Percentiles rank a stretch among this genome's conserved stretches.
phyloP scores from a whole-genome alignment of 192 early-diverging fungal genomes.

The Coemansia sp. region DNA sequence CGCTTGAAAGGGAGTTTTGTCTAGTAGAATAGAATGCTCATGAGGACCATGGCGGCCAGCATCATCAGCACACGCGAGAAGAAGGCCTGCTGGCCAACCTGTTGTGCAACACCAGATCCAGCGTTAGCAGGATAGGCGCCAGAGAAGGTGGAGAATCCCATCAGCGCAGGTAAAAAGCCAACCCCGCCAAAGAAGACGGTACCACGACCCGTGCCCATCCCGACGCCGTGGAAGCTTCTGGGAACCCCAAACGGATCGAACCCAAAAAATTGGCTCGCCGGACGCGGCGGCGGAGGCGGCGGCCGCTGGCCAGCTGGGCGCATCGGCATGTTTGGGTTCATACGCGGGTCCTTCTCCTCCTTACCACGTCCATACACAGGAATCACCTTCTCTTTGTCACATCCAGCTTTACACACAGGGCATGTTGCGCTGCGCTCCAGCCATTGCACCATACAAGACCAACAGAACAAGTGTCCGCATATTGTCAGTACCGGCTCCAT shows the following conservation, averaged over 20 bases:
- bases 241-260: slow-evolving; percentile 60
- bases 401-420: slow-evolving; percentile 83
- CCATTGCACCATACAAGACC: slow-evolving; percentile 76
- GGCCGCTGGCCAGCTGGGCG: slow-evolving; percentile 79
- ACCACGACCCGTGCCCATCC: slow-evolving; percentile 48
- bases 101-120: slow-evolving; percentile 19
- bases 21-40: slow-evolving; percentile 74
- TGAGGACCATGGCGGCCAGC: slow-evolving; percentile 71
- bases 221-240: slow-evolving; percentile 56
- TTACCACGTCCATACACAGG: slow-evolving; percentile 79
- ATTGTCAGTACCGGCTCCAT: slow-evolving; percentile 71
- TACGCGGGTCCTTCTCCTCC: slow-evolving; percentile 70
- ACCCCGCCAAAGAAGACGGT: slow-evolving; percentile 66
- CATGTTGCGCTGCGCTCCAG: slow-evolving; percentile 75
- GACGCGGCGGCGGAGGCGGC: slow-evolving; percentile 64
- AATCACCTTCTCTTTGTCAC: slow-evolving; percentile 80
- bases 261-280: slow-evolving; percentile 57
- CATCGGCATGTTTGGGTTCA: slow-evolving; percentile 57
- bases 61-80: slow-evolving; percentile 80
- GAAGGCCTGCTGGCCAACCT: slow-evolving; percentile 70
- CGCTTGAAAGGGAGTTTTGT: background rate
- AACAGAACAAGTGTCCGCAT: slow-evolving; percentile 80
- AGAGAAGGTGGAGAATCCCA: slow-evolving; percentile 55
- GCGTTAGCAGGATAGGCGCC: slow-evolving; percentile 23
- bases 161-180: slow-evolving; percentile 69